phyloP scores from a whole-genome alignment of 345 rosid species.

The Bruguiera sexangula region DNA sequence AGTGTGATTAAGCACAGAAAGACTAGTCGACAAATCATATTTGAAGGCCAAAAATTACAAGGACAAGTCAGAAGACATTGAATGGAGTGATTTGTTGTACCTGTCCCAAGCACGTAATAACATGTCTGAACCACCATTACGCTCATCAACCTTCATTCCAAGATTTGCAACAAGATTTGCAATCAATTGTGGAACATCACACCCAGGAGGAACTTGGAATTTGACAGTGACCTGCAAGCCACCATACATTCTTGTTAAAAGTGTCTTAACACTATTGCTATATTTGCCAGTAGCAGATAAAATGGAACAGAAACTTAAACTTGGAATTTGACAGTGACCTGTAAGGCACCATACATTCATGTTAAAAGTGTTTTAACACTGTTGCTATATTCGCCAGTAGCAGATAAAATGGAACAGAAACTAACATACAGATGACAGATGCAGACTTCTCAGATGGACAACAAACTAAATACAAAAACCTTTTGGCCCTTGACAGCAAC shows the following conservation, averaged over 20 bases:
- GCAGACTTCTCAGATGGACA: not conserved
- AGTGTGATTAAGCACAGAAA: not conserved
- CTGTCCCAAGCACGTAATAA: slow-evolving; percentile 88
- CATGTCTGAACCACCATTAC: slow-evolving; percentile 76
- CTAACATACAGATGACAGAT: not conserved
- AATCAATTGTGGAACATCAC: slow-evolving; percentile 73
- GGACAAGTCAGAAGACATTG: not conserved
- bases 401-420: not conserved
- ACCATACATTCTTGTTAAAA: slow-evolving; percentile 11
- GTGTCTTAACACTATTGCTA: not conserved
- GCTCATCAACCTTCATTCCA: slow-evolving; percentile 69
- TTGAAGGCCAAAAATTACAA: not conserved
- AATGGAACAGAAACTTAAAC: not conserved
- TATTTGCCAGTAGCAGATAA: not conserved
- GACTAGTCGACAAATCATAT: not conserved
- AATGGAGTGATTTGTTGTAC: slow-evolving; percentile 29
- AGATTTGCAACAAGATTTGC: slow-evolving; percentile 73
- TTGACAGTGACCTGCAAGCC: slow-evolving; percentile 58
- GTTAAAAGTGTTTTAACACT: slow-evolving; percentile 8
- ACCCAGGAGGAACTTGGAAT: slow-evolving; percentile 72
- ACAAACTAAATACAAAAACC: slow-evolving; percentile 35
- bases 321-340: slow-evolving; percentile 64
- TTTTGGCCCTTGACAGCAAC: slow-evolving; percentile 87
- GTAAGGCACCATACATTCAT: slow-evolving; percentile 13
- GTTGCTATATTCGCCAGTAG: not conserved